Conservation (phyloP, 345 rosid species). For the Eucalyptus curtisii region DNA sequence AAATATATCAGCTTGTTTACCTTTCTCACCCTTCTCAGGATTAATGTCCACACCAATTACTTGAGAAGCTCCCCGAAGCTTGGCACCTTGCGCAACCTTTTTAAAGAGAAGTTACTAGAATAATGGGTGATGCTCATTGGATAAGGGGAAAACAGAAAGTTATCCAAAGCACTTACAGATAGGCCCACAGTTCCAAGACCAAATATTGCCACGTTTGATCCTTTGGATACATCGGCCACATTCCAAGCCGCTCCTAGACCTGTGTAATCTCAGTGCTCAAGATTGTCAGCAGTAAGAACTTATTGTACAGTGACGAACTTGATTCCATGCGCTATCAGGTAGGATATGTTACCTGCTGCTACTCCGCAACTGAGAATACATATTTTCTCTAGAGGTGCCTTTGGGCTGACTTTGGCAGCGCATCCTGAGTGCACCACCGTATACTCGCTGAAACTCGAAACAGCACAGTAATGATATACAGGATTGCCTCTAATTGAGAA, state of each 20-base stretch:
- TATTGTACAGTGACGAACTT: background rate
- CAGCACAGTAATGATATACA: constrained; percentile 79
- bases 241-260: constrained; percentile 99
- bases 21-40: constrained; percentile 55
- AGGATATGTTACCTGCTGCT: constrained; percentile 47
- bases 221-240: constrained; percentile 67
- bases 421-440: constrained; percentile 90
- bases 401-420: constrained; percentile 66
- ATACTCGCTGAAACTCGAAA: constrained; percentile 92
- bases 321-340: background rate
- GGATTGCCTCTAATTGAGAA: constrained; percentile 73
- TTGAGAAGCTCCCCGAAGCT: constrained; percentile 67
- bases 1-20: constrained; percentile 6
- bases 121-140: background rate
- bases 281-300: background rate
- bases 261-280: background rate
- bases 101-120: background rate
- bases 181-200: constrained; percentile 96
- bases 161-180: constrained; percentile 41
- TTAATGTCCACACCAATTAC: constrained; percentile 88
- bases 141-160: background rate
- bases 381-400: constrained; percentile 66
- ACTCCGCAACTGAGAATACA: constrained; percentile 90
- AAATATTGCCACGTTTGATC: constrained; percentile 73
- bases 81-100: constrained; percentile 95